Base-by-base conservation (phyloP, 768 basidiomycete genomes). In the Trametes cinnabarina region DNA sequence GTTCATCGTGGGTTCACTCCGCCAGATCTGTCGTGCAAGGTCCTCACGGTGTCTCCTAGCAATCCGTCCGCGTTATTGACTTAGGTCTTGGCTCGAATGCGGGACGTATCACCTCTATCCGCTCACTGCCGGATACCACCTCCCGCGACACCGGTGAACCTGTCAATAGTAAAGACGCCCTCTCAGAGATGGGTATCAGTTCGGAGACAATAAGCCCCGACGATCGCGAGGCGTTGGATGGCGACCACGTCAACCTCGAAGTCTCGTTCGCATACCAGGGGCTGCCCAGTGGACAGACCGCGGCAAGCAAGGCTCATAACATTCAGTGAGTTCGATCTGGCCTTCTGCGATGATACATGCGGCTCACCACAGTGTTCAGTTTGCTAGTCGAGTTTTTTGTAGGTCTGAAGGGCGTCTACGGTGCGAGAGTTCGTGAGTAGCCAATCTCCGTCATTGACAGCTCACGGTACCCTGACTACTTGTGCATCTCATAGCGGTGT, bases 371-470 rank as follows among this genome's bases (percentile, higher is more conserved):
- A 14, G 17, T 51, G 8, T 19, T 4, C 50, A 71, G 69, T 64
- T 68, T 91, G 28, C 70, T 90, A 14, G 77, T 89, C 63, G 80
- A 91, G 63, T 90, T 92, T 71, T 86, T 82, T 72, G 65, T 86
- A 17, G 82, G 81, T 14, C 55, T 78, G 37, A 73, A 69, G 76
- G 82, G 70, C 73, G 77, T 79, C 60, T 67, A 60, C 39, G 69
- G 63, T 0, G 43, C 69, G 41, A 65, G 58, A 43, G 63, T 71
- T 22, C 70, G 70, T 72, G 49, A 66, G 70, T 66, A 4, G n/a
- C 11, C n/a, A n/a, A n/a, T n/a, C n/a, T n/a, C n/a, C n/a, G n/a
- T n/a, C n/a, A n/a, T n/a, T n/a, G n/a, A n/a, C n/a, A n/a, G n/a
- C n/a, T n/a, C n/a, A n/a, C n/a, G n/a, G n/a, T n/a, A n/a, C n/a